Evolutionary conservation across 306 rosid species (phyloP).

Genomic region (cucumber (Cucumis sativus)): Cucumber_9930_V3 NC_026655.2:27397001-27397500

Average conservation of each 20-base stretch:
- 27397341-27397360: not conserved
- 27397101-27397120: too few species aligned
- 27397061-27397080: too few species aligned
- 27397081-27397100: too few species aligned
- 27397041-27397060: too few species aligned
- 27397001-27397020: too few species aligned
- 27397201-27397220: slow-evolving; percentile 31
- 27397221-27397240: slow-evolving; percentile 35
- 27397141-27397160: slow-evolving; percentile 40
- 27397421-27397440: too few species aligned
- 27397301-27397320: slow-evolving; percentile 17
- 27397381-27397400: not conserved
- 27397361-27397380: not conserved
- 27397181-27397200: slow-evolving; percentile 46
- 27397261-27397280: slow-evolving; percentile 42
- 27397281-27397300: slow-evolving; percentile 48
- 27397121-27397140: not conserved
- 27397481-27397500: not conserved
- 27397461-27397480: not conserved
- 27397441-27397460: not conserved
- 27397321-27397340: not conserved
- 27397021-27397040: too few species aligned
- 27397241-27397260: slow-evolving; percentile 22
- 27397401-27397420: not conserved
- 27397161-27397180: slow-evolving; percentile 53